Evolutionary conservation across 345 rosid species (phyloP).

Genomic region (Rhizophora mangle): DNA sequence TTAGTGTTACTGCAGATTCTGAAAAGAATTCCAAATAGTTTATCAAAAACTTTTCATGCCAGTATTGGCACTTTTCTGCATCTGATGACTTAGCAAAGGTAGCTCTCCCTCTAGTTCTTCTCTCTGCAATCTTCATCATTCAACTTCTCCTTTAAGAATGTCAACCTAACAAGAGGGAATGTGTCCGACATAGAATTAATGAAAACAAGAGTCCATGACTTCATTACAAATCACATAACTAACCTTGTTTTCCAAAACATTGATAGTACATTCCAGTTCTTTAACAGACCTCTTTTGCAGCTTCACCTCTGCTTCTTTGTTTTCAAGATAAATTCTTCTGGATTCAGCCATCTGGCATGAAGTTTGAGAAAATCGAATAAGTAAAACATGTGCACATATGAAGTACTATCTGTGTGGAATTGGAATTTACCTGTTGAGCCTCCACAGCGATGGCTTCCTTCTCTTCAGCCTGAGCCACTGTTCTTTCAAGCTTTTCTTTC

Average conservation of each 20-base stretch:
- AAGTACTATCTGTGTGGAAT: neutral
- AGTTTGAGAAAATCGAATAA: neutral
- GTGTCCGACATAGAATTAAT: conserved; percentile 22
- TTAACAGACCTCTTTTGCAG: conserved; percentile 84
- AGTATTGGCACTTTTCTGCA: conserved; percentile 63
- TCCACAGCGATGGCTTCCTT: conserved; percentile 62
- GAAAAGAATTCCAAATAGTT: neutral
- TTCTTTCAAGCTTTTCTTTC: conserved; percentile 56
- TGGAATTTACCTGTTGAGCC: conserved; percentile 60
- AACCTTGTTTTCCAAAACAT: conserved; percentile 82
- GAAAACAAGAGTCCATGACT: conserved; percentile 9
- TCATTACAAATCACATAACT: conserved; percentile 16
- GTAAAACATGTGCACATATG: neutral
- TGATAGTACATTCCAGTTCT: conserved; percentile 81
- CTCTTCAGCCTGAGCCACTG: conserved; percentile 51
- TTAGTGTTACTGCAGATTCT: neutral
- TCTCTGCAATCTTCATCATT: conserved; percentile 73
- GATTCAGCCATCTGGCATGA: conserved; percentile 65
- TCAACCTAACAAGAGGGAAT: conserved; percentile 53
- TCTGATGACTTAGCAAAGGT: conserved; percentile 57
- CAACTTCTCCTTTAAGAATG: conserved; percentile 84
- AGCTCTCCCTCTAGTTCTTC: conserved; percentile 90
- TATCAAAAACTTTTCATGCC: conserved; percentile 59
- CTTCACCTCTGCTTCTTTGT: conserved; percentile 79
- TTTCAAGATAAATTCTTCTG: conserved; percentile 59